Percentiles rank a stretch among this genome's conserved stretches.
Evolutionary conservation across 768 basidiomycete species (phyloP).

Genomic region (Lentinus tigrinus): DNA sequence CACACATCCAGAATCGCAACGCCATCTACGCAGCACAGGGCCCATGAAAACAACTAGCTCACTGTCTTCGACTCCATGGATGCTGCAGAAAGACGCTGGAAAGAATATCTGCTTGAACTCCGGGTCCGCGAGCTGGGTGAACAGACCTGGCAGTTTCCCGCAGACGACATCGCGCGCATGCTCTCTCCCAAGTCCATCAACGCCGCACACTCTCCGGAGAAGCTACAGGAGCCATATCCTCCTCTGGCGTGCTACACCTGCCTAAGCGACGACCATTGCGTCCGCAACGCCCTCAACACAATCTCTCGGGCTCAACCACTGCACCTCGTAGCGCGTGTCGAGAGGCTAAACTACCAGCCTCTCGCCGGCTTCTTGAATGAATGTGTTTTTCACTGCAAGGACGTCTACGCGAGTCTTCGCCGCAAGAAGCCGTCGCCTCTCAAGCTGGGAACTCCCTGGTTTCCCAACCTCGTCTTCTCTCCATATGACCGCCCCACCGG

Average conservation of each 20-base stretch:
- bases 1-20: no score
- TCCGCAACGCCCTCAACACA: not conserved
- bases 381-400: not conserved
- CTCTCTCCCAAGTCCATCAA: not conserved
- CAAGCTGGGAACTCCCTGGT: no score
- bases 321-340: not conserved
- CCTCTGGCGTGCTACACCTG: not conserved
- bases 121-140: no score
- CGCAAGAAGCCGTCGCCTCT: no score
- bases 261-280: not conserved
- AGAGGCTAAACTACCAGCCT: not conserved
- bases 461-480: no score
- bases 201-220: not conserved
- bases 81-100: no score
- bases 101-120: no score
- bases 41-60: no score
- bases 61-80: no score
- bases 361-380: not conserved
- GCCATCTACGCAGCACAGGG: no score
- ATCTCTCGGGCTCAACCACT: not conserved
- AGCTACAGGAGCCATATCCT: not conserved
- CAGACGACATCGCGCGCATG: not conserved
- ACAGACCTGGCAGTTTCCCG: not conserved
- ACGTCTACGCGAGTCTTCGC: no score
- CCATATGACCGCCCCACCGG: no score